Conservation (phyloP, 306 rosid genomes). For the Medicago lupulina region DNA sequence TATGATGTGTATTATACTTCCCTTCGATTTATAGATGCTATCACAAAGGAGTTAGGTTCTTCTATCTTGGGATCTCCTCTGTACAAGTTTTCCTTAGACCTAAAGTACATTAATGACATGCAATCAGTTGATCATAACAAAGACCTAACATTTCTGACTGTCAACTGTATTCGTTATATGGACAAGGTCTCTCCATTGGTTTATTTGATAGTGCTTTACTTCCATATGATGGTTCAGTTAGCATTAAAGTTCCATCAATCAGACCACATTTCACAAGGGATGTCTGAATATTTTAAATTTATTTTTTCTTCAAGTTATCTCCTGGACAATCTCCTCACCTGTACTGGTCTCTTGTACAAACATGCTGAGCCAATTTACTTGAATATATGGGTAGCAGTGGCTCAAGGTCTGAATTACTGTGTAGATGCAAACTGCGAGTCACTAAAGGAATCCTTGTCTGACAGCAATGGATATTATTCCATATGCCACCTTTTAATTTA, state of each 20-base stretch:
- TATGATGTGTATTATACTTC: constrained; percentile 46
- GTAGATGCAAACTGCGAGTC: constrained; percentile 51
- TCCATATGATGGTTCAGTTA: constrained; percentile 58
- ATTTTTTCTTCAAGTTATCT: constrained; percentile 64
- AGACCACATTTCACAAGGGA: constrained; percentile 47
- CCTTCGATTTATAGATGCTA: constrained; percentile 62
- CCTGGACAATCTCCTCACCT: constrained; percentile 55
- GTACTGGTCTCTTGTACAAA: constrained; percentile 58
- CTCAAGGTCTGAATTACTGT: constrained; percentile 59
- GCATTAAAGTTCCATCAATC: constrained; percentile 40
- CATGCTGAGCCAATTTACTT: constrained; percentile 56
- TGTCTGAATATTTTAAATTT: constrained; percentile 57
- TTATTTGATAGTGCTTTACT: constrained; percentile 67
- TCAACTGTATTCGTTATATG: constrained; percentile 60
- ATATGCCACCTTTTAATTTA: constrained; percentile 62
- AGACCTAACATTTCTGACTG: constrained; percentile 46
- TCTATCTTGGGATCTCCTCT: constrained; percentile 80
- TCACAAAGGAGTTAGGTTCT: constrained; percentile 65
- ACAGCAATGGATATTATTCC: constrained; percentile 47
- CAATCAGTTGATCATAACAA: constrained; percentile 46
- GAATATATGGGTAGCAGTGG: constrained; percentile 65
- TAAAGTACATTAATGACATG: constrained; percentile 53
- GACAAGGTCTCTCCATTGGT: constrained; percentile 81
- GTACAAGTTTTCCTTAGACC: constrained; percentile 69
- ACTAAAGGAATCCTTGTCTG: constrained; percentile 52